Base-by-base conservation (phyloP, 768 basidiomycete genomes). In the Albatrellus ellisii region DNA sequence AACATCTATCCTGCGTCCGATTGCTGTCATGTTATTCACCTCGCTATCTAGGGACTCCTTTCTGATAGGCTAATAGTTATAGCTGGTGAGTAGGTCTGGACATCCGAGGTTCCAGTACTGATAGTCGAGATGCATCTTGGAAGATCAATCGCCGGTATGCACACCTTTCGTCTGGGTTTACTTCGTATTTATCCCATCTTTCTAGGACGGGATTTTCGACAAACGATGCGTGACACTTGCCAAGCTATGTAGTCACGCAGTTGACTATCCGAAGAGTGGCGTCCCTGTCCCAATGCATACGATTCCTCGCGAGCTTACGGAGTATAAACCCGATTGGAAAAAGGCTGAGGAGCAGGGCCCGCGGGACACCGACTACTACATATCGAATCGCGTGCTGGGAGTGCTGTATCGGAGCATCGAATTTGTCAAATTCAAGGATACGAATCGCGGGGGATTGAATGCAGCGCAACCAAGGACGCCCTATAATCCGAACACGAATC, bases 251-350 rank as follows among this genome's bases (percentile, higher is more conserved):
- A 66, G 58, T 46, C 53, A 73, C 65, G 84, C 84, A 0, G 84
- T 88, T 4, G 85, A 87, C 52, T 88, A 83, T 54, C 75, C 81
- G 0, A 88, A 87, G 59, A 77, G 79, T 47, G 85, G 83, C 7
- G 70, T 71, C 27, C 70, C 74, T 2, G 79, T 84, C 20, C 61
- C 77, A 37, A 61, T 79, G 22, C 60, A 62, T 17, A 46, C 50
- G 10, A 50, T 82, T 24, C 83, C 85, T 3, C 56, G 59, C 9
- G 55, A 63, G 0, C 61, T 82, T 12, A 81, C 84, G 34, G 66
- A 67, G 14, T 74, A 69, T 55, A 86, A 80, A 51, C 85, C 85
- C 0, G 85, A 88, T 54, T 88, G 85, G 85, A 73, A 83, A 45
- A 69, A 68, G 52, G 51, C 58, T 1, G 36, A 62, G 33, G 57